Evolutionary conservation across 495 filamentous ascomycete species (phyloP).

Genomic region (Tuber calosporum): DNA sequence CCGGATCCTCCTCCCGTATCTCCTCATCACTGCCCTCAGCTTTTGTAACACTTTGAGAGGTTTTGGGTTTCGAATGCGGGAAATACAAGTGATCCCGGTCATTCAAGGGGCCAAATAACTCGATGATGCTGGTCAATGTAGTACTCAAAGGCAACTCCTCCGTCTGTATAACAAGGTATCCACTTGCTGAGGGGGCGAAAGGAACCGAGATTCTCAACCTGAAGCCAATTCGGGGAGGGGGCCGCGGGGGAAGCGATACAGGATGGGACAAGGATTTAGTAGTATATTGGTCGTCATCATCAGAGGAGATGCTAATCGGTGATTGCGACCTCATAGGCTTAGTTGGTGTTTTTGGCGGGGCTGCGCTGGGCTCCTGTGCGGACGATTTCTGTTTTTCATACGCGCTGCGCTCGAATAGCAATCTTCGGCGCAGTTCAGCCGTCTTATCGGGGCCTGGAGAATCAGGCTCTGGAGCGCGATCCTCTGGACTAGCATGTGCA

Average conservation of each 20-base stretch:
- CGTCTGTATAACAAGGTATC: constrained; percentile 29
- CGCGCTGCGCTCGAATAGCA: constrained; percentile 27
- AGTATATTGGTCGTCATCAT: constrained; percentile 24
- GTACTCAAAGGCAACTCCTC: constrained; percentile 37
- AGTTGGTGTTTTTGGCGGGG: constrained; percentile 12
- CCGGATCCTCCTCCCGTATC: background rate
- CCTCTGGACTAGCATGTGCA: background rate
- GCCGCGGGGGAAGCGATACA: constrained; percentile 34
- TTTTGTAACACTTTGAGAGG: constrained; percentile 23
- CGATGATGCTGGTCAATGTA: constrained; percentile 33
- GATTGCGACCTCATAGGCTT: constrained; percentile 21
- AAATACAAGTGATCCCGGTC: constrained; percentile 39
- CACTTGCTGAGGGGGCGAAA: constrained; percentile 7
- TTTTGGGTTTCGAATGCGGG: constrained; percentile 33
- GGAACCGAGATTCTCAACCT: constrained; percentile 33
- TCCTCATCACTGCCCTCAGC: constrained; percentile 26
- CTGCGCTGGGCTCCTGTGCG: constrained; percentile 7
- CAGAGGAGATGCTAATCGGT: constrained; percentile 35
- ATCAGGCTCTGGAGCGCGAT: background rate
- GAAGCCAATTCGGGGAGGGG: constrained; percentile 38
- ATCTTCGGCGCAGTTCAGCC: constrained; percentile 26
- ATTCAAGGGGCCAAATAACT: constrained; percentile 28
- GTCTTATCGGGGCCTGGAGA: background rate
- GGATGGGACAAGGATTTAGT: constrained; percentile 21
- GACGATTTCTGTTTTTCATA: constrained; percentile 29